Evolutionary conservation across 2,329 filamentous ascomycete species (phyloP), one percentile per base, ranked within the genome.

Genomic region (Pseudogymnoascus sp.): DNA sequence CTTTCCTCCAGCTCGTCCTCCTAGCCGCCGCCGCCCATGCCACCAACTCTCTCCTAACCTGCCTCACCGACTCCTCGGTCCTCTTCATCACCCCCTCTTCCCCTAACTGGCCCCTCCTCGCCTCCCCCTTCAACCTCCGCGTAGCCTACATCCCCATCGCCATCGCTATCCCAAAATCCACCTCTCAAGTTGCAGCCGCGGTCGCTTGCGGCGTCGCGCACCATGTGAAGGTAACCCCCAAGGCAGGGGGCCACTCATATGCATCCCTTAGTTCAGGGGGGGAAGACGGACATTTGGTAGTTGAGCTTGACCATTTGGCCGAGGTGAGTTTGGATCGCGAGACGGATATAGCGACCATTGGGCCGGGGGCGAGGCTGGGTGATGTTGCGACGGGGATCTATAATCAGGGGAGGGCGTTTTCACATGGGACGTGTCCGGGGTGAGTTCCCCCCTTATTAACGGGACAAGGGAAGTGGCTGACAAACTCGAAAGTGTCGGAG

Each of bases 231-330:
- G 76, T 82, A 6, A 77, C 78, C 35, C 72, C 79, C 1, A 77
- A 76, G 62, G 74, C 75, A 30, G 80, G 80, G 9, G 80, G 80
- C 0, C 80, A 82, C 66, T 78, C 76, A 34, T 82, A 80, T 66
- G 79, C 71, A 0, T 79, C 78, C 25, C 77, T 76, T 60, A 77
- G 78, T 62, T 71, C 72, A 9, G 76, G 75, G 1, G 76, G 76
- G 2, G 69, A 72, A 20, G 70, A 77, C 63, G 60, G 76, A 0
- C 73, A 73, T 11, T 66, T 78, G 14, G 70, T 78, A 12, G 66
- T 79, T 30, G 72, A 75, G 47, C 63, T 79, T 28, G 72, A 77
- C 35, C 68, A 70, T 3, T 74, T 78, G 69, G 68, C 74, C n/a
- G 63, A 63, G 3, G 70, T 78, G 28, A 59, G 57, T 20, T 72